Conservation (phyloP, 768 basidiomycete genomes). For the Hortiboletus campestris region DNA sequence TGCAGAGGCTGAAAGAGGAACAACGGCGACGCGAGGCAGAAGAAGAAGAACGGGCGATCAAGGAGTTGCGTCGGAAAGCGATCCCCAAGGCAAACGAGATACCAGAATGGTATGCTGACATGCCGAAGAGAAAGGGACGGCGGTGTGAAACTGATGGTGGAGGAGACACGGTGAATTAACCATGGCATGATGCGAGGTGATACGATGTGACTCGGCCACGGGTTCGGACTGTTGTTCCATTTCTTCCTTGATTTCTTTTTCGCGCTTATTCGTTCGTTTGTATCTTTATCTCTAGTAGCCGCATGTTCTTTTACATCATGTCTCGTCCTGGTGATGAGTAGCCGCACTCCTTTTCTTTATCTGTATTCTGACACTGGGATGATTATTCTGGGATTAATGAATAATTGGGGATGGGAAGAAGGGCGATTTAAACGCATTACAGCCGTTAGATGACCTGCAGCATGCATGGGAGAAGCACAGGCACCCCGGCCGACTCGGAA, state of each 20-base stretch:
- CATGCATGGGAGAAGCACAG: constrained; percentile 19
- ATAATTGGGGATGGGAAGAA: constrained; percentile 17
- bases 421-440: constrained; percentile 20
- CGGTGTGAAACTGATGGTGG: constrained; percentile 13
- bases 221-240: constrained; percentile 1
- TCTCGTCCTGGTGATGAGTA: not conserved
- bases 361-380: constrained; percentile 3
- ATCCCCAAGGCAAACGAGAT: constrained; percentile 69
- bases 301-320: constrained; percentile 19
- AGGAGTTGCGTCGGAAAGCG: constrained; percentile 58
- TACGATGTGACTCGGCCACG: constrained; percentile 14
- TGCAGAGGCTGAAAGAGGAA: constrained; percentile 47
- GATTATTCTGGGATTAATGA: constrained; percentile 29
- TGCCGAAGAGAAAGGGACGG: constrained; percentile 51
- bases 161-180: constrained; percentile 2
- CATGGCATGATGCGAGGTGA: constrained; percentile 17
- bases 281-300: constrained; percentile 15
- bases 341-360: not conserved
- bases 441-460: constrained; percentile 11
- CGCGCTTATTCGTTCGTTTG: not conserved
- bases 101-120: constrained; percentile 74
- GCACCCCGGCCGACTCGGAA: constrained; percentile 26
- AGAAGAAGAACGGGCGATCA: constrained; percentile 60
- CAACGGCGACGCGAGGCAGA: constrained; percentile 45
- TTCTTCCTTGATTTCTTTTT: constrained; percentile 8